phyloP scores from a whole-genome alignment of 2,329 filamentous ascomycete species.

The Fusarium sp. region DNA sequence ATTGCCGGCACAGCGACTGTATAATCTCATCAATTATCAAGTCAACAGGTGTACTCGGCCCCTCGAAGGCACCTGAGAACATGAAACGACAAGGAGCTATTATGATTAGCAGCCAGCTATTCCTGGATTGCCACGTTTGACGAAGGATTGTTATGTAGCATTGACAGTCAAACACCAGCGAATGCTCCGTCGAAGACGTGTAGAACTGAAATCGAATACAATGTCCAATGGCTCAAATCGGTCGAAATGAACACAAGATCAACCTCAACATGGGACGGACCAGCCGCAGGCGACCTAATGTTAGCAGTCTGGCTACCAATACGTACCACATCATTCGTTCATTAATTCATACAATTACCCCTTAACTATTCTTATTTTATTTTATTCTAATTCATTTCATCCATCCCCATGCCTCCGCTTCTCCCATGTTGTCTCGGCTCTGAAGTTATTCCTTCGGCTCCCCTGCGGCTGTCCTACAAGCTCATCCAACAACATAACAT shows the following conservation, averaged over 20 bases:
- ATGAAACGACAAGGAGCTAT: conserved; percentile 28
- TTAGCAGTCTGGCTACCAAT: conserved; percentile 5
- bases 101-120: not conserved
- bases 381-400: not conserved
- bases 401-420: not conserved
- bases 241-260: conserved; percentile 24
- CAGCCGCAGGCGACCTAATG: conserved; percentile 2
- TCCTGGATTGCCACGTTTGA: conserved; percentile 15
- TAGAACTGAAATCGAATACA: not conserved
- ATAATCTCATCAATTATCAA: not conserved
- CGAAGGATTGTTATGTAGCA: conserved; percentile 5
- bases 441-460: not conserved
- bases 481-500: conserved; percentile 6
- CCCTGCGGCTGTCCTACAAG: not conserved
- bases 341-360: conserved; percentile 3
- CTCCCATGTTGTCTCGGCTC: not conserved
- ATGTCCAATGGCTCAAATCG: not conserved
- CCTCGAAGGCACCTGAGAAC: conserved; percentile 1
- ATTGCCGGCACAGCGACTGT: conserved; percentile 14
- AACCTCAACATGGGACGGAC: conserved; percentile 24
- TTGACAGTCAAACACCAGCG: not conserved
- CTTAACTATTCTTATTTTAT: not conserved
- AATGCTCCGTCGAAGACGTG: not conserved
- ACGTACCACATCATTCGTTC: not conserved
- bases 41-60: conserved; percentile 9